Percentiles rank a stretch among this genome's conserved stretches.
phyloP scores from a whole-genome alignment of 306 rosid species.

The Mimosa pudica region DNA sequence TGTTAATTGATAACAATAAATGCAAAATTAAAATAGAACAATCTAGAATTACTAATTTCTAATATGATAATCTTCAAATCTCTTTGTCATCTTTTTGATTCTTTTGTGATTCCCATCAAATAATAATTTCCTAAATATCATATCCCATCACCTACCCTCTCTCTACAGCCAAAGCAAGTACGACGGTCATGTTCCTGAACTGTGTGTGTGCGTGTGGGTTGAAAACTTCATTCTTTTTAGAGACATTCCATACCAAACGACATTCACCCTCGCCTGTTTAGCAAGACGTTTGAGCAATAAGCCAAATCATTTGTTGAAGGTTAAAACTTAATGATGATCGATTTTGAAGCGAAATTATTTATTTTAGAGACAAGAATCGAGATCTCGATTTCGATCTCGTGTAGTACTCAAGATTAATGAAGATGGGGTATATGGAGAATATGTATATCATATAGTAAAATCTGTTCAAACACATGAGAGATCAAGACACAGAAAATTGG shows the following conservation, averaged over 20 bases:
- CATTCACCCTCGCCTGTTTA: neutral
- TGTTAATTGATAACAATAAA: too few relatives aligned
- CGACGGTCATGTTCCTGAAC: neutral
- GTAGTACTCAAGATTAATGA: neutral
- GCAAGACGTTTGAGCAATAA: neutral
- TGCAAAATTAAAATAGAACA: too few relatives aligned
- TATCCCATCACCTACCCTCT: too few relatives aligned
- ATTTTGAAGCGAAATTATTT: too few relatives aligned
- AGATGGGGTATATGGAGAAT: neutral
- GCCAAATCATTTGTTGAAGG: neutral
- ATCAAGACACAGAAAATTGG: neutral
- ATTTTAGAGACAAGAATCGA: neutral
- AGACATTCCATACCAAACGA: too few relatives aligned
- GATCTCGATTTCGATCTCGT: neutral
- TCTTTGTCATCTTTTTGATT: too few relatives aligned
- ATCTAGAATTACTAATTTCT: too few relatives aligned
- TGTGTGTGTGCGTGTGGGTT: neutral
- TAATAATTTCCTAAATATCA: too few relatives aligned
- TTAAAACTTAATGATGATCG: neutral
- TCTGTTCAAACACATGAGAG: neutral
- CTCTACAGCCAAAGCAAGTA: neutral
- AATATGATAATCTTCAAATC: too few relatives aligned
- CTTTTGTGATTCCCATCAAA: too few relatives aligned
- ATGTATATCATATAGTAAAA: neutral
- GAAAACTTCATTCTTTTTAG: neutral